These are phyloP conservation scores for Beauveria medogensis DNA, from an alignment of 2,329 filamentous ascomycete species.

Conservation along the genomic window DNA sequence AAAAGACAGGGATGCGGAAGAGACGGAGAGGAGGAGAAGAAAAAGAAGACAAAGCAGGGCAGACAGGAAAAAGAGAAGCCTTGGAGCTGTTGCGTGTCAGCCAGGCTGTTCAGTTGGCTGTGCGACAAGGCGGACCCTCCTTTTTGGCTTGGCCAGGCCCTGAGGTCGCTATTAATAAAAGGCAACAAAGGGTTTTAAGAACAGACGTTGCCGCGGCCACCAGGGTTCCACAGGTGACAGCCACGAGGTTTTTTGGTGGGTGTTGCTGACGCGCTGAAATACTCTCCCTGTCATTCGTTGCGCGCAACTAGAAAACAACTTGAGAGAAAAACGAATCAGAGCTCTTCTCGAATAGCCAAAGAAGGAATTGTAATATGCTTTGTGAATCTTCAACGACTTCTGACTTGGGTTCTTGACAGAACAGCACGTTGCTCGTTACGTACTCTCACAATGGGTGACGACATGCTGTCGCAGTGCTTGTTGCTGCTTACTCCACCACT, in stretches of 20 bases:
- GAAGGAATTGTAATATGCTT: too few relatives aligned
- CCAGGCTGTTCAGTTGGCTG: constrained; percentile 5
- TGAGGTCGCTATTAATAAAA: not conserved
- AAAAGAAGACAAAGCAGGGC: not conserved
- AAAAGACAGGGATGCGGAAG: not conserved
- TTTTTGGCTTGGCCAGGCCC: not conserved
- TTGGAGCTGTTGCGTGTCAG: not conserved
- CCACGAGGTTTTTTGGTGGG: not conserved
- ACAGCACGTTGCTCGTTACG: not conserved
- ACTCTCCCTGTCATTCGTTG: too few relatives aligned
- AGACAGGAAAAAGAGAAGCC: not conserved
- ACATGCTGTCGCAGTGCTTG: not conserved
- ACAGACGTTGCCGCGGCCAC: constrained; percentile 10
- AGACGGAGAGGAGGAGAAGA: not conserved
- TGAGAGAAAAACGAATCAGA: too few relatives aligned
- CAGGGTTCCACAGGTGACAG: not conserved
- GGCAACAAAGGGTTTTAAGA: too few relatives aligned
- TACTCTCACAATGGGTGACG: not conserved
- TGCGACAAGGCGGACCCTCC: constrained; percentile 5
- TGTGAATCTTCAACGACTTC: too few relatives aligned
- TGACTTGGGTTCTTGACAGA: too few relatives aligned
- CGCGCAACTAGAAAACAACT: too few relatives aligned
- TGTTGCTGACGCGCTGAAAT: not conserved
- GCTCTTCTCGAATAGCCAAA: too few relatives aligned
- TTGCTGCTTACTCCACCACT: not conserved